Evolutionary conservation across 2,329 filamentous ascomycete species (phyloP), one percentile per base, ranked within the genome.

Genomic region (Xylaria sp.): DNA sequence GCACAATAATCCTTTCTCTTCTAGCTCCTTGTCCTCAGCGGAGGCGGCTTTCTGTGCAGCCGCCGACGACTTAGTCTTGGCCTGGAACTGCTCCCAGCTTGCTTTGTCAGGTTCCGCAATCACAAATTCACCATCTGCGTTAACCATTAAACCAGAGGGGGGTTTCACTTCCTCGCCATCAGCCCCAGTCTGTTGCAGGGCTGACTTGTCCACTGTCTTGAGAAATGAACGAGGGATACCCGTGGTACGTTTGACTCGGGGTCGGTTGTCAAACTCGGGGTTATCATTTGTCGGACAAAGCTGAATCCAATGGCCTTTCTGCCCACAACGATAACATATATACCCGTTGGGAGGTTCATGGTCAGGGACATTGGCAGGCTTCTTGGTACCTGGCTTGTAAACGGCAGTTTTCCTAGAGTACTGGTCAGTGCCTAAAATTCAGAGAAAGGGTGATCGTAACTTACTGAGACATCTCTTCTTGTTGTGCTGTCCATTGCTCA

Each of bases 231-330:
- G 92, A 20, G 96, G 96, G 75, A 99, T 99, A 73, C 96, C 96
- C 51, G 96, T 99, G 4, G 96, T 98, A 70, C 95, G 91, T 85
- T 98, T 98, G 73, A 98, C 93, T 69, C 95, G 91, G 59, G 94
- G 94, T 63, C 94, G 92, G 74, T 94, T 94, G 82, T 99, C 96
- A 81, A 94, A 98, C 70, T 94, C 94, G 2, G 96, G 95, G 74
- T 99, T 94, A 80, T 97, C 94, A 80, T 99, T 99, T n/a, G 95
- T 99, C 7, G 96, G 96, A 78, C 96, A 99, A 62, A 93, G 89
- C 82, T 98, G 95, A 72, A 99, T 99, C 95, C 95, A 99, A 81
- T 99, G 96, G n/a, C 94, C 96, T 83, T 98, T 98, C 81, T 98
- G 92, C 70, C 94, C 92, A 81, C 96, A 99, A 59, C 96, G 91